Conservation (phyloP, 768 basidiomycete species). For the Austroboletus festivus region DNA sequence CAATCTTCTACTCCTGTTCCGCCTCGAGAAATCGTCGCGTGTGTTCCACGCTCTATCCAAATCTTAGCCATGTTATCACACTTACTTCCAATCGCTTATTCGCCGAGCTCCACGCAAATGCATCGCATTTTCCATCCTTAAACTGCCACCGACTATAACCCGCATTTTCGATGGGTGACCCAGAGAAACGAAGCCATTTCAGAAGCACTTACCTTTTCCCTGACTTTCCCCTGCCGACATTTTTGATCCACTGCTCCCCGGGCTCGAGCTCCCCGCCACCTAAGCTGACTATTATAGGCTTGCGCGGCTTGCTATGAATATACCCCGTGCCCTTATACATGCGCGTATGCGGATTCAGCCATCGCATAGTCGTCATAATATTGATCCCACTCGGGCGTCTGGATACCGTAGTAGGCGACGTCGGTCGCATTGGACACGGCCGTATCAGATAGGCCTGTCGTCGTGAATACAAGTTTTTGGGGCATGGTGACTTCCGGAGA, state of each 20-base stretch:
- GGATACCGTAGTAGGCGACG: constrained; percentile 39
- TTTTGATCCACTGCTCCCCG: constrained; percentile 32
- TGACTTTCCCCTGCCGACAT: constrained; percentile 12
- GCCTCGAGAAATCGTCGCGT: constrained; percentile 24
- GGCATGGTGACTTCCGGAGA: too few species aligned
- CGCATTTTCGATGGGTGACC: background rate
- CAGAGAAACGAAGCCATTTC: background rate
- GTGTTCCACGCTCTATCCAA: background rate
- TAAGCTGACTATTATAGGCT: constrained; percentile 30
- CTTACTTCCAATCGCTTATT: constrained; percentile 14
- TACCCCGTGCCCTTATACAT: constrained; percentile 32
- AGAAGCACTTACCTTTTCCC: constrained; percentile 11
- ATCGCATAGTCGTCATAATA: constrained; percentile 33
- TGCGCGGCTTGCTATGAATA: constrained; percentile 31
- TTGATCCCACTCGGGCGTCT: constrained; percentile 38
- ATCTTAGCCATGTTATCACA: background rate
- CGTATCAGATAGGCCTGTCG: constrained; percentile 36
- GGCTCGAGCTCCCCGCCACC: constrained; percentile 26
- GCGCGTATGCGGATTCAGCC: constrained; percentile 30
- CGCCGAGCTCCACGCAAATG: constrained; percentile 18
- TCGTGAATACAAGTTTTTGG: constrained; percentile 37
- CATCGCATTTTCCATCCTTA: constrained; percentile 21
- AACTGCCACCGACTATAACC: constrained; percentile 22
- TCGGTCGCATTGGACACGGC: constrained; percentile 38
- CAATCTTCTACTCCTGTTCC: constrained; percentile 25